These are phyloP conservation scores for Pisolithus sp. DNA, from an alignment of 768 basidiomycete genomes.

Conservation along the genomic window DNA sequence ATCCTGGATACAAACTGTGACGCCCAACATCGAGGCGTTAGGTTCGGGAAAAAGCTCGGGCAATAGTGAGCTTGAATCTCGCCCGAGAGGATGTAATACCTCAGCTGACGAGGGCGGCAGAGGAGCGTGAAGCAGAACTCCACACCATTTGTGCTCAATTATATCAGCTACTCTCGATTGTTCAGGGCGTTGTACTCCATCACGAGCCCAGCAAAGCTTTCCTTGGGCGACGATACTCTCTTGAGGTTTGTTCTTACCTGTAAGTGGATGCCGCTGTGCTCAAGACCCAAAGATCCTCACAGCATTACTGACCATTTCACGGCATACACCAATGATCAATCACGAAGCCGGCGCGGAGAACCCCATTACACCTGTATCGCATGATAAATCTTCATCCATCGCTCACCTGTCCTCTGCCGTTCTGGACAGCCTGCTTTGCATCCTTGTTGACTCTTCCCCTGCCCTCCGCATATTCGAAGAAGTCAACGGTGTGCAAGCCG, in stretches of 20 bases:
- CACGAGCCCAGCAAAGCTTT: constrained; percentile 64
- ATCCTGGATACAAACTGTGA: constrained; percentile 52
- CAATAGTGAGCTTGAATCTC: constrained; percentile 32
- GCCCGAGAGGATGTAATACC: background rate
- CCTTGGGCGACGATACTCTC: constrained; percentile 57
- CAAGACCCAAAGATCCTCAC: constrained; percentile 52
- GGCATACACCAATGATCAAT: constrained; percentile 44
- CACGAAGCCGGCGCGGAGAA: constrained; percentile 1
- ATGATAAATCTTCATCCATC: constrained; percentile 15
- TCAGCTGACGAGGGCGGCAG: constrained; percentile 18
- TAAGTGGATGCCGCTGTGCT: constrained; percentile 1
- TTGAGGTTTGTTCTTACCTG: constrained; percentile 47
- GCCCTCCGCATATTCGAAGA: constrained; percentile 78
- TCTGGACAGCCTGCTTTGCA: constrained; percentile 79
- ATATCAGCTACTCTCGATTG: constrained; percentile 52
- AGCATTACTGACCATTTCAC: constrained; percentile 62
- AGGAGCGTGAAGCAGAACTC: constrained; percentile 43
- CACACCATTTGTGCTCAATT: constrained; percentile 46
- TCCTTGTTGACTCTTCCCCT: constrained; percentile 78
- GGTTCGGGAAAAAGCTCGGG: constrained; percentile 35
- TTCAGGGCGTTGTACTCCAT: constrained; percentile 72
- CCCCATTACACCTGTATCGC: constrained; percentile 7
- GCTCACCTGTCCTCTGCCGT: constrained; percentile 62
- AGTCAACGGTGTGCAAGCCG: constrained; percentile 65
- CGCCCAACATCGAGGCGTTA: constrained; percentile 43